Conservation (phyloP, 148 eudicot genomes). For the Rhododendron ovatum region DNA sequence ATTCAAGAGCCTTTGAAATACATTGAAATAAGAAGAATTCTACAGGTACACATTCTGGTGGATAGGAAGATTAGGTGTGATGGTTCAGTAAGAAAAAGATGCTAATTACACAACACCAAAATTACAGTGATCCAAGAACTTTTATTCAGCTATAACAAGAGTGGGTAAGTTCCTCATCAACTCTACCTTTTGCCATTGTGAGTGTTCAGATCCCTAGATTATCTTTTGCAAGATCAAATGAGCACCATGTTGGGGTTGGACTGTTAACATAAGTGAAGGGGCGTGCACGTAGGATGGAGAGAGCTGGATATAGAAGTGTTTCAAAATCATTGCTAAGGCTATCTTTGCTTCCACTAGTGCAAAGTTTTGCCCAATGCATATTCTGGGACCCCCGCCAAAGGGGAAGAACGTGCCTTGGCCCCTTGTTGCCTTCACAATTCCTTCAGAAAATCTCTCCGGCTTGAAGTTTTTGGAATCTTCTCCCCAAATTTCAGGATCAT, state of each 20-base stretch:
- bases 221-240: constrained; percentile 28
- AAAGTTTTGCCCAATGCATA: constrained; percentile 53
- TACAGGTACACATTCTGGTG: not conserved
- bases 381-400: constrained; percentile 51
- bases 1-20: not conserved
- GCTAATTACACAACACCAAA: not conserved
- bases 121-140: not conserved
- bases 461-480: constrained; percentile 49
- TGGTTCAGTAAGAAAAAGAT: not conserved
- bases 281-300: constrained; percentile 55
- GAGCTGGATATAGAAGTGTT: constrained; percentile 31
- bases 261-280: constrained; percentile 28
- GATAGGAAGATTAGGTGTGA: not conserved
- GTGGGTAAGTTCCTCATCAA: not conserved
- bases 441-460: constrained; percentile 54
- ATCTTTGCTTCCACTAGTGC: constrained; percentile 48
- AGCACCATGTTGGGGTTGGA: constrained; percentile 55
- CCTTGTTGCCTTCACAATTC: constrained; percentile 39
- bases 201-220: not conserved
- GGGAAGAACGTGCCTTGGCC: constrained; percentile 38
- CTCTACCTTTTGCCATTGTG: not conserved
- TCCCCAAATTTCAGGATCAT: constrained; percentile 51
- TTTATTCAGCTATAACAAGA: not conserved
- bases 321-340: constrained; percentile 38
- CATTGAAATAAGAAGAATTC: not conserved